A percentile compares a stretch with the other conserved stretches of the same genome.
Conservation (phyloP, 2,329 filamentous ascomycete species). For the Alternaria gansuensis region DNA sequence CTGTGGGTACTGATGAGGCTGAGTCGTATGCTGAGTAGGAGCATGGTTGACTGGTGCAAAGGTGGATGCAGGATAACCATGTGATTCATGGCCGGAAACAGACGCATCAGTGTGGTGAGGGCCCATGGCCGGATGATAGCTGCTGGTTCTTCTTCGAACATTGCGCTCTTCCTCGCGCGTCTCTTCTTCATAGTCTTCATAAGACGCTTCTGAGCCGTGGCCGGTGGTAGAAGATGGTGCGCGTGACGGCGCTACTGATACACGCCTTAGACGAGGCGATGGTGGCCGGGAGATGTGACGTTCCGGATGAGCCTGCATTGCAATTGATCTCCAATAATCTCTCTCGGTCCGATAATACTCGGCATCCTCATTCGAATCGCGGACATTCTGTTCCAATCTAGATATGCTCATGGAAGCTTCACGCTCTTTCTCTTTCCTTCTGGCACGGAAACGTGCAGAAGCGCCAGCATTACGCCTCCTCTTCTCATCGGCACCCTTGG, state of each 20-base stretch:
- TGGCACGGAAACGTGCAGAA: constrained; percentile 80
- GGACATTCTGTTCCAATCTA: constrained; percentile 72
- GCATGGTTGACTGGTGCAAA: constrained; percentile 36
- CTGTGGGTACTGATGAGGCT: constrained; percentile 20
- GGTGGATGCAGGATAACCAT: constrained; percentile 30
- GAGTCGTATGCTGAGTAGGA: constrained; percentile 14
- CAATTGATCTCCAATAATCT: constrained; percentile 68
- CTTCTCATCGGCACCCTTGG: constrained; percentile 84
- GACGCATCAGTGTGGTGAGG: constrained; percentile 35
- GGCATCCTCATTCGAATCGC: constrained; percentile 72
- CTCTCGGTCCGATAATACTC: constrained; percentile 79
- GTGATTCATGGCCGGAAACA: constrained; percentile 29
- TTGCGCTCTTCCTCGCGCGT: constrained; percentile 46
- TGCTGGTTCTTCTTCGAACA: constrained; percentile 50
- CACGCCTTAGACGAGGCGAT: constrained; percentile 54
- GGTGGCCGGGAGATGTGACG: constrained; percentile 56
- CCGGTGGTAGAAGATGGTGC: constrained; percentile 42
- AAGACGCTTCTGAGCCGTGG: constrained; percentile 44
- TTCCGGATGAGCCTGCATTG: constrained; percentile 65
- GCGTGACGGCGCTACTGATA: constrained; percentile 42
- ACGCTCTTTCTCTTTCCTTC: constrained; percentile 83
- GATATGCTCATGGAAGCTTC: constrained; percentile 75
- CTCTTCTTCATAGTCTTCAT: constrained; percentile 46
- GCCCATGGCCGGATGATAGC: constrained; percentile 45
- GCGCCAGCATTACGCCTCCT: constrained; percentile 84